Evolutionary conservation across 73 alveolate species (phyloP).

Genomic region (Breviolum minutum): DNA sequence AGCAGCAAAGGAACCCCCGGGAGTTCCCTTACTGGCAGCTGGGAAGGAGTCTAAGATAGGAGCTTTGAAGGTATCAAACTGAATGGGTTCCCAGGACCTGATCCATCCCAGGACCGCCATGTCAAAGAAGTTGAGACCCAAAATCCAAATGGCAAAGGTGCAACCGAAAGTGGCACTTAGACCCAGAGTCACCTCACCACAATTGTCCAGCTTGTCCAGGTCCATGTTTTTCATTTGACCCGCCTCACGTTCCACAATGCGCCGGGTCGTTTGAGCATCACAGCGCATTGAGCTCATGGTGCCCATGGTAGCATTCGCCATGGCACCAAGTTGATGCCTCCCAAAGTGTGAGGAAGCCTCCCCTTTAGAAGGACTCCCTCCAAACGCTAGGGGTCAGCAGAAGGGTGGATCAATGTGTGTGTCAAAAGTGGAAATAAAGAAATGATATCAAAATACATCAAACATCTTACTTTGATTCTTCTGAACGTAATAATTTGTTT

Average conservation of each 20-base stretch:
- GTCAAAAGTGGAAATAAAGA: too few species aligned
- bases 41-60: not conserved
- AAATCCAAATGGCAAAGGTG: constrained; percentile 56
- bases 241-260: constrained; percentile 70
- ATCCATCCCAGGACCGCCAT: not conserved
- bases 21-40: not conserved
- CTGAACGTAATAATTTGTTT: too few species aligned
- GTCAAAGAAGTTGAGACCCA: constrained; percentile 71
- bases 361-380: constrained; percentile 50
- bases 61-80: constrained; percentile 3
- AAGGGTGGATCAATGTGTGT: too few species aligned
- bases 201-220: constrained; percentile 82
- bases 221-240: constrained; percentile 77
- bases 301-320: constrained; percentile 30
- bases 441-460: too few species aligned
- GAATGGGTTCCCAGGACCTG: constrained; percentile 7
- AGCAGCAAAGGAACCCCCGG: not conserved
- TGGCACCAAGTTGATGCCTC: not conserved
- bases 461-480: too few species aligned
- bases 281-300: constrained; percentile 13
- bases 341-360: constrained; percentile 1
- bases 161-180: constrained; percentile 46
- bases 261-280: constrained; percentile 91
- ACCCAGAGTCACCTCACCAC: constrained; percentile 59
- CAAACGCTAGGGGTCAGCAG: not conserved